A percentile compares a stretch with the other conserved stretches of the same genome.
phyloP scores from a whole-genome alignment of 352 stramenopile species.

The Phytophthora parvispora region DNA sequence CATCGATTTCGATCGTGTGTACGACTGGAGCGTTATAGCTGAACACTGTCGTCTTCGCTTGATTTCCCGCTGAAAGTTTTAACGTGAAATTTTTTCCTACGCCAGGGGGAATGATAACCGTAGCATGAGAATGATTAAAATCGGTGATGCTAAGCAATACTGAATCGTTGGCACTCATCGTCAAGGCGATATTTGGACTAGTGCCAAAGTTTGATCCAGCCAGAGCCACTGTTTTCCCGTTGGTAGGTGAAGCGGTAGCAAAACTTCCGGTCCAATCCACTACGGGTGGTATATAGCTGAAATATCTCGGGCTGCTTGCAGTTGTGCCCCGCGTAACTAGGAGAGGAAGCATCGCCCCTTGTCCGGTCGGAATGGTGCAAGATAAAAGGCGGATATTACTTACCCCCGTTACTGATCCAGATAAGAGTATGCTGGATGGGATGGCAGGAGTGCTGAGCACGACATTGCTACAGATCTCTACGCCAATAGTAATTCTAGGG shows the following conservation, averaged over 20 bases:
- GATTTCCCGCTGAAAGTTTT: conserved; percentile 51
- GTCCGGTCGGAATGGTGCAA: conserved; percentile 54
- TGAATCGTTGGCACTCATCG: not conserved
- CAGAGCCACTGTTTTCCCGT: conserved; percentile 52
- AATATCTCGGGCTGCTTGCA: conserved; percentile 49
- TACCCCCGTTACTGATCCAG: conserved; percentile 27
- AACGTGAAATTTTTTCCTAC: conserved; percentile 53
- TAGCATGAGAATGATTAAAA: conserved; percentile 42
- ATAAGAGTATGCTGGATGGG: conserved; percentile 30
- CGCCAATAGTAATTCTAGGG: conserved; percentile 45
- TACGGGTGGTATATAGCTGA: conserved; percentile 62
- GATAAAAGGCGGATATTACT: conserved; percentile 49
- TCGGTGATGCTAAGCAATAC: conserved; percentile 31
- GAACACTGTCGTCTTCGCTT: conserved; percentile 48
- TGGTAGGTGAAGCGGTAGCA: conserved; percentile 43
- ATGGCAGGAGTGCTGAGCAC: conserved; percentile 29
- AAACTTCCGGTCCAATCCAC: conserved; percentile 49
- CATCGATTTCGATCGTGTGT: conserved; percentile 32
- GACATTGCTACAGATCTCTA: conserved; percentile 40
- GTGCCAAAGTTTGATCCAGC: conserved; percentile 59
- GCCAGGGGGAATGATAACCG: conserved; percentile 58
- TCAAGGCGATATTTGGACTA: conserved; percentile 33
- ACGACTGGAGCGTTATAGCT: conserved; percentile 64
- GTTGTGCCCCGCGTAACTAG: conserved; percentile 44
- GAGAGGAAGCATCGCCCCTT: conserved; percentile 54